Percentiles rank a stretch among this genome's conserved stretches.
Evolutionary conservation across 768 basidiomycete species (phyloP).

Genomic region (Boletus vinaceobasis): DNA sequence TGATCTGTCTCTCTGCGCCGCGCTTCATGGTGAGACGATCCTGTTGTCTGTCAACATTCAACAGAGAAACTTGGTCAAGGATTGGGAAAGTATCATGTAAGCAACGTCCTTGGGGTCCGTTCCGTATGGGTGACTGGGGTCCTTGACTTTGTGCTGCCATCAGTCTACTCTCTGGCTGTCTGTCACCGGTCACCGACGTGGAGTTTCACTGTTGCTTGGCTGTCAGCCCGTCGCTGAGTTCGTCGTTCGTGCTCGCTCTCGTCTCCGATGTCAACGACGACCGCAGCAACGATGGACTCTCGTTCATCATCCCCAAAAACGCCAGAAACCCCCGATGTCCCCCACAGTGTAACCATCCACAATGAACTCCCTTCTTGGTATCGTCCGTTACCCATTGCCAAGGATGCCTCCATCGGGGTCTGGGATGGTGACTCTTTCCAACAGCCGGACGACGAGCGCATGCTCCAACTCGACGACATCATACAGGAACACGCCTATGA

Average conservation of each 20-base stretch:
- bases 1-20: constrained; percentile 67
- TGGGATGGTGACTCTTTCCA: constrained; percentile 45
- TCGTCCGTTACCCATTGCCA: constrained; percentile 42
- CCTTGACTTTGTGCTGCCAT: neutral
- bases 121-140: constrained; percentile 1
- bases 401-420: constrained; percentile 36
- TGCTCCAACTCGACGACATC: constrained; percentile 69
- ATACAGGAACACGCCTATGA: constrained; percentile 74
- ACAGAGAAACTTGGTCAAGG: neutral
- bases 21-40: constrained; percentile 55
- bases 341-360: constrained; percentile 49
- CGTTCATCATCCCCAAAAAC: constrained; percentile 73
- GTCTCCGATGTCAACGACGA: constrained; percentile 55
- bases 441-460: constrained; percentile 51
- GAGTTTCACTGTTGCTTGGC: neutral
- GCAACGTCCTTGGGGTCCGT: constrained; percentile 15
- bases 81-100: constrained; percentile 23
- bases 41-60: neutral
- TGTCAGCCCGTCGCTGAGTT: neutral
- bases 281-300: constrained; percentile 49
- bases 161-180: neutral
- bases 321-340: constrained; percentile 59
- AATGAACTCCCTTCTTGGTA: constrained; percentile 57
- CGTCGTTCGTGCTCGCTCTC: constrained; percentile 7
- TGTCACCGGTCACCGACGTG: neutral